Evolutionary conservation across 305 asterid genomes (phyloP).

Genomic region (Plantago lanceolata): DNA sequence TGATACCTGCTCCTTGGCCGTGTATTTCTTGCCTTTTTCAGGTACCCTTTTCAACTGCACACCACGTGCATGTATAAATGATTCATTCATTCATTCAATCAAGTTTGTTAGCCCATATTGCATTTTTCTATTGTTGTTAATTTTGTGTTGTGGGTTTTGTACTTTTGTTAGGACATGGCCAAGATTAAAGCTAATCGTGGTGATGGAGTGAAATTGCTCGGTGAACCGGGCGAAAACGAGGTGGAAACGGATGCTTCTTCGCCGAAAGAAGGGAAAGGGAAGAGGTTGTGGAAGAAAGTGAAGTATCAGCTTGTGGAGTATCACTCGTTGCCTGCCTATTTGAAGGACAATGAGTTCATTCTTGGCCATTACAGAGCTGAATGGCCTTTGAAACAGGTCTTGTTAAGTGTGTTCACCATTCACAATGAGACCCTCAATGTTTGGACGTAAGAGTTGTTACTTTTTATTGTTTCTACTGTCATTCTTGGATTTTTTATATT

Average conservation of each 20-base stretch:
- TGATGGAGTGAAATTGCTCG: constrained; percentile 22
- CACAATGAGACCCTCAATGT: constrained; percentile 95
- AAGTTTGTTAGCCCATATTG: no score
- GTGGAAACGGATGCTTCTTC: constrained; percentile 17
- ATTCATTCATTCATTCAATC: no score
- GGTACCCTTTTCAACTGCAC: neutral
- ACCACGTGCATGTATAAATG: neutral
- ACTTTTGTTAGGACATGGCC: constrained; percentile 46
- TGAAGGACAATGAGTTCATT: constrained; percentile 89
- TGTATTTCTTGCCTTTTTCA: neutral
- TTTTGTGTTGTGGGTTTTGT: constrained; percentile 22
- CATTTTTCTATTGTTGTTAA: neutral
- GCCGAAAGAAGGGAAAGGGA: constrained; percentile 51
- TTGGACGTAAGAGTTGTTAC: constrained; percentile 72
- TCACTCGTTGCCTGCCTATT: constrained; percentile 79
- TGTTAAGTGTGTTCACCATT: constrained; percentile 76
- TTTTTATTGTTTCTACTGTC: constrained; percentile 2
- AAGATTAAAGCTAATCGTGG: constrained; percentile 30
- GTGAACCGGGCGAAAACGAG: constrained; percentile 38
- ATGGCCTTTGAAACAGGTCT: constrained; percentile 80
- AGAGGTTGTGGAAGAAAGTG: constrained; percentile 85
- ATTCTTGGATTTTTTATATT: constrained; percentile 3
- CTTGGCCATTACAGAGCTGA: constrained; percentile 72
- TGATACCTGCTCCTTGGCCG: neutral
- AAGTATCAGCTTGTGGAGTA: constrained; percentile 93